Percentiles rank a stretch among this genome's conserved stretches.
These are phyloP conservation scores for Boletus tylopilopsis DNA, from an alignment of 768 basidiomycete species.

Conservation along the genomic window DNA sequence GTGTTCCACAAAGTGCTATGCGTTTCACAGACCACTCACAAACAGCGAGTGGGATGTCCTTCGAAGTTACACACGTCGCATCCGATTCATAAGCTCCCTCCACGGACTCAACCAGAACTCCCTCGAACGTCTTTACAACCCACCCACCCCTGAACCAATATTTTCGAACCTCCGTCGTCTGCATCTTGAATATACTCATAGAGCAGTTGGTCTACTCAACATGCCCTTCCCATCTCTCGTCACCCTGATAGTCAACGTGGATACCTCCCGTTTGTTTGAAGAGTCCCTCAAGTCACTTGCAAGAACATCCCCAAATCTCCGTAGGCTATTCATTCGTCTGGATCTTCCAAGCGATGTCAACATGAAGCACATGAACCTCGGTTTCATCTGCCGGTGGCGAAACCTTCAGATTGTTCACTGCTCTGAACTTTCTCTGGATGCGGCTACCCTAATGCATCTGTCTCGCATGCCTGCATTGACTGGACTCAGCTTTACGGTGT, in stretches of 20 bases:
- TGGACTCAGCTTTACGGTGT: background rate
- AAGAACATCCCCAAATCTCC: background rate
- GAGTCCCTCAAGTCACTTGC: background rate
- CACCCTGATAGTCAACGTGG: background rate
- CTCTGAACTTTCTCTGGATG: background rate
- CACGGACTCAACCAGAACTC: too few relatives aligned
- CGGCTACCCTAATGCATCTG: background rate
- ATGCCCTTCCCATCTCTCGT: background rate
- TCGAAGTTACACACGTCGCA: too few relatives aligned
- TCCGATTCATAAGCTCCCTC: too few relatives aligned
- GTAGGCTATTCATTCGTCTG: background rate
- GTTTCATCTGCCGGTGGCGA: background rate
- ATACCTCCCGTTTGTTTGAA: background rate
- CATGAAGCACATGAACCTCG: too few relatives aligned
- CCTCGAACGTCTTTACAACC: too few relatives aligned
- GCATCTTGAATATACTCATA: background rate
- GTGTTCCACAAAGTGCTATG: too few relatives aligned
- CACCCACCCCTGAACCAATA: too few relatives aligned
- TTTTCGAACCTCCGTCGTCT: background rate
- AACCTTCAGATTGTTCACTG: background rate
- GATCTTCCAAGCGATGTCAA: background rate
- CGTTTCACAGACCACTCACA: too few relatives aligned
- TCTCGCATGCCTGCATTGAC: background rate
- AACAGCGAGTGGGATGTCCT: too few relatives aligned
- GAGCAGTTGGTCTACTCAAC: background rate